Evolutionary conservation across 192 early-diverging fungal genomes (phyloP).

Genomic region (Chytriomyces confervae): DNA sequence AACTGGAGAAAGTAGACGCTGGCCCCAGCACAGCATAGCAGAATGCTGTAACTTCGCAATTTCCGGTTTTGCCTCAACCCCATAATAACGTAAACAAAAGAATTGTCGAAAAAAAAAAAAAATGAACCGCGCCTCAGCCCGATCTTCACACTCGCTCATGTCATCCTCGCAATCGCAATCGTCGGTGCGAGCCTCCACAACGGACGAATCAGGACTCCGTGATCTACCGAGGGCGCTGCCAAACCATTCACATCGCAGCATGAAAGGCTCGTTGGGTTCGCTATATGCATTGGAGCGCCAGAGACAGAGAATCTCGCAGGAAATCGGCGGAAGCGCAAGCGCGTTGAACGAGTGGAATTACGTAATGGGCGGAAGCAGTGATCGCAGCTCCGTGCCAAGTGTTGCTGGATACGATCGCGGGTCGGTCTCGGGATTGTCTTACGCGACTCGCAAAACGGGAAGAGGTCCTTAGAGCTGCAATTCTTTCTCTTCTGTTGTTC

Average conservation of each 20-base stretch:
- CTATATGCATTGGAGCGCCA: constrained; percentile 4
- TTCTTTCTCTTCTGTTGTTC: background rate
- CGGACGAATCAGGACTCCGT: constrained; percentile 8
- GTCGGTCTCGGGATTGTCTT: constrained; percentile 22
- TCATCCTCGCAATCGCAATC: background rate
- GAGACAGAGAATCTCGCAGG: background rate
- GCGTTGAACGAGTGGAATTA: constrained; percentile 24
- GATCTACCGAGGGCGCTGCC: background rate
- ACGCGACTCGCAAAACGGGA: constrained; percentile 22
- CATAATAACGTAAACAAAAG: background rate
- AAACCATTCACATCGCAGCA: background rate
- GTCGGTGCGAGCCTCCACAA: background rate
- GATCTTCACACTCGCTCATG: background rate
- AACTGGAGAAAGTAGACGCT: too few species aligned
- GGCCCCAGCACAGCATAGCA: too few species aligned
- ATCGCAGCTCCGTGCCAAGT: constrained; percentile 8
- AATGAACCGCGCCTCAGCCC: background rate
- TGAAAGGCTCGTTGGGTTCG: constrained; percentile 26
- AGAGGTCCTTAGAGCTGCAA: background rate
- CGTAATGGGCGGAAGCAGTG: background rate
- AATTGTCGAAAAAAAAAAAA: constrained; percentile 31
- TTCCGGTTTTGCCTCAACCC: too few species aligned
- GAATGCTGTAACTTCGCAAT: too few species aligned
- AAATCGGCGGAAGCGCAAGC: background rate
- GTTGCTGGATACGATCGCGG: constrained; percentile 15